A percentile compares a stretch with the other conserved stretches of the same genome.
Conservation (phyloP, 805 yeast genomes). For the Starmerella asiatica region DNA sequence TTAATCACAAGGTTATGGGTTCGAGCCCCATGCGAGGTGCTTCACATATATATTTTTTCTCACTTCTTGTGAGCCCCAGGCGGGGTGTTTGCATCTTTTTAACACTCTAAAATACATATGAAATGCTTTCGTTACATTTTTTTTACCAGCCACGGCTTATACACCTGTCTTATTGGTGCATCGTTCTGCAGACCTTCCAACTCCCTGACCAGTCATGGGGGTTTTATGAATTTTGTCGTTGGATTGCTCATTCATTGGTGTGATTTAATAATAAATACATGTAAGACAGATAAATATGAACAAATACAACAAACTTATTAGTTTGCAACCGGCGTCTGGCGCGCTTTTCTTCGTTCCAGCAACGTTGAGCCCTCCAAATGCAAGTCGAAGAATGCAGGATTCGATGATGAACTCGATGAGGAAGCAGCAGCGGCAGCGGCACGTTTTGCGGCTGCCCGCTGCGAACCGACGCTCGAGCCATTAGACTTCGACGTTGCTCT, state of each 20-base stretch:
- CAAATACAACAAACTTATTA: neutral
- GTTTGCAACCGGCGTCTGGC: constrained; percentile 12
- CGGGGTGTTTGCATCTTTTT: too few relatives aligned
- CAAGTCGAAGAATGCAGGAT: constrained; percentile 36
- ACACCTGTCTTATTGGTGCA: too few relatives aligned
- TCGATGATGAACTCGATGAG: neutral
- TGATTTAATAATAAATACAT: too few relatives aligned
- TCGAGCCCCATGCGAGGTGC: constrained; percentile 19
- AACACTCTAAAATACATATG: too few relatives aligned
- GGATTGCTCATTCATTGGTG: too few relatives aligned
- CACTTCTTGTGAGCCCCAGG: too few relatives aligned
- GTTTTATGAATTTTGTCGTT: too few relatives aligned
- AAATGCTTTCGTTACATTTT: too few relatives aligned
- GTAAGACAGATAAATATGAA: neutral
- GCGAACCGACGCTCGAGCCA: constrained; percentile 10
- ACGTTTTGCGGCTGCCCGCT: constrained; percentile 16
- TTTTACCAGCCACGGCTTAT: too few relatives aligned
- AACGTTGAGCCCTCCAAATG: constrained; percentile 52
- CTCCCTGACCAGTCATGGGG: too few relatives aligned
- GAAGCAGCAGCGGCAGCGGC: constrained; percentile 8
- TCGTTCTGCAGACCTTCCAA: too few relatives aligned
- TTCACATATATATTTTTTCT: too few relatives aligned
- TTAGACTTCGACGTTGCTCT: constrained; percentile 1
- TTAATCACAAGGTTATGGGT: constrained; percentile 18
- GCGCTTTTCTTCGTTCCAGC: constrained; percentile 33